Evolutionary conservation across 257 asterid species (phyloP).

Genomic region (Lycium ferocissimum): DNA sequence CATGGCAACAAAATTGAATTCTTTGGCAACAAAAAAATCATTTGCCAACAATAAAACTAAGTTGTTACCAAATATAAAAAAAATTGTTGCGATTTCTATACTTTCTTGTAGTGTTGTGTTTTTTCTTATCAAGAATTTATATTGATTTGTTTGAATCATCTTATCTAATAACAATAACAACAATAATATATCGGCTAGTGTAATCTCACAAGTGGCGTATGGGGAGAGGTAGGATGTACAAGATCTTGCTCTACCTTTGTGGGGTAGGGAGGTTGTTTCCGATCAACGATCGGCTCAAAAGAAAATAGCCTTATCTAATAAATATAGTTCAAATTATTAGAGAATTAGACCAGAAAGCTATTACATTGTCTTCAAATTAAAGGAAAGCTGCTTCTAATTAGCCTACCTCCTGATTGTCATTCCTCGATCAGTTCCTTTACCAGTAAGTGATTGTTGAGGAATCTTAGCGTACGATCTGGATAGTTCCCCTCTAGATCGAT

Average conservation of each 20-base stretch:
- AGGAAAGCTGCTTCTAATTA: background rate
- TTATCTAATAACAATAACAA: background rate
- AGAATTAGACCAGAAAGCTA: background rate
- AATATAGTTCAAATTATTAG: background rate
- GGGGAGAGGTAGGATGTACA: no score
- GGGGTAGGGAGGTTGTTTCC: no score
- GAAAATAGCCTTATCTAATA: background rate
- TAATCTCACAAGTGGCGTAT: no score
- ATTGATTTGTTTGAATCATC: background rate
- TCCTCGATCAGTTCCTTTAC: background rate
- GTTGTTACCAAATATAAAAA: no score
- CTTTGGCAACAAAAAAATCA: no score
- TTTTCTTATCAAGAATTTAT: constrained; percentile 7
- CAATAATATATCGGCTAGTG: no score
- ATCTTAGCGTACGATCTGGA: background rate
- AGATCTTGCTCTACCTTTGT: no score
- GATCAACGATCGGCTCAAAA: no score
- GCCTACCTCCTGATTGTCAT: background rate
- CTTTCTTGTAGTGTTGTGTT: background rate
- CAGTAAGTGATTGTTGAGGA: background rate
- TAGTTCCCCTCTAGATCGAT: background rate
- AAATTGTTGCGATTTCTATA: no score
- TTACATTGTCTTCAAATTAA: background rate
- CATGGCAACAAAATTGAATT: no score
- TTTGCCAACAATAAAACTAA: no score